phyloP scores from a whole-genome alignment of 495 filamentous ascomycete species.

The Mytilinidion resinicola region DNA sequence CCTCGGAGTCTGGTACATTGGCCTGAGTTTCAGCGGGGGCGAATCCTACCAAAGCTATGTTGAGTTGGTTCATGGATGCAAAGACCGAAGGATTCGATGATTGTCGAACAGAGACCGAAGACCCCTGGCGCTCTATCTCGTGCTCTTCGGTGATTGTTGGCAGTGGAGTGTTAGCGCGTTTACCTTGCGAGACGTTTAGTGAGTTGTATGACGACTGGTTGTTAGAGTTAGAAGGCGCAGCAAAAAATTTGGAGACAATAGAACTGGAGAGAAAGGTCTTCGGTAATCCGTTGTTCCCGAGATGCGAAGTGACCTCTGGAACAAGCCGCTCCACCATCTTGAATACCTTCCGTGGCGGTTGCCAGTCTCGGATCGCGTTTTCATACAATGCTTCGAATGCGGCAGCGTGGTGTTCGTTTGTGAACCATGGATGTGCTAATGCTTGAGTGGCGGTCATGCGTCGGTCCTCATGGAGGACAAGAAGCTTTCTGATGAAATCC shows the following conservation, averaged over 20 bases:
- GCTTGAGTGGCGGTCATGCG: constrained; percentile 53
- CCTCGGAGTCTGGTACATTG: neutral
- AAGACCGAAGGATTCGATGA: neutral
- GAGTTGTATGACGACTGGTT: neutral
- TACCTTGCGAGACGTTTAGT: neutral
- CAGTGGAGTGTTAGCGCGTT: neutral
- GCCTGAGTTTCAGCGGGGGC: neutral
- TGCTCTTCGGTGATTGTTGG: neutral
- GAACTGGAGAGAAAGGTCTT: neutral
- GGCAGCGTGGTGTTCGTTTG: constrained; percentile 34
- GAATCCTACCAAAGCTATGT: neutral
- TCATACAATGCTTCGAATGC: constrained; percentile 46
- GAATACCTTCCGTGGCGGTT: constrained; percentile 19
- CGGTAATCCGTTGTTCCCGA: neutral
- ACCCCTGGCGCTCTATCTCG: neutral
- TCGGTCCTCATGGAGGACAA: constrained; percentile 45
- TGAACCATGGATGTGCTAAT: constrained; percentile 56
- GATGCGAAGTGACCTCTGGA: neutral
- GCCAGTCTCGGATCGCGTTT: constrained; percentile 46
- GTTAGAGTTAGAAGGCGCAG: neutral
- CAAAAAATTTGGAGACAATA: neutral
- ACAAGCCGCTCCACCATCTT: constrained; percentile 25
- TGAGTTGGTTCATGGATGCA: neutral
- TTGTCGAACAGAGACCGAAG: neutral
- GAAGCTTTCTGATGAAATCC: constrained; percentile 50